phyloP scores from a whole-genome alignment of 257 asterid species.

The Eucommia ulmoides region DNA sequence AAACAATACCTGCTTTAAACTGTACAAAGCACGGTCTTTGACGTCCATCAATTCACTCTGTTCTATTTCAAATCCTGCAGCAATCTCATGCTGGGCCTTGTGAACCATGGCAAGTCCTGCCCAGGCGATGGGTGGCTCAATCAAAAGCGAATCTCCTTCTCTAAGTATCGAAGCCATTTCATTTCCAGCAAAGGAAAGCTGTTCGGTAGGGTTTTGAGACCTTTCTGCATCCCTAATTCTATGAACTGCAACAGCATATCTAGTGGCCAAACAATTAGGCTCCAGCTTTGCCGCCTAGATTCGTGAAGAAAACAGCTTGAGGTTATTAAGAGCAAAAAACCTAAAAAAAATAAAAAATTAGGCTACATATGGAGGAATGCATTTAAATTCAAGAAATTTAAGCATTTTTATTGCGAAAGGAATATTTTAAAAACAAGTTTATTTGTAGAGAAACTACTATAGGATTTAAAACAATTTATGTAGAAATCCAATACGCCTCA shows the following conservation, averaged over 20 bases:
- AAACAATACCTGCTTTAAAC: conserved; percentile 95
- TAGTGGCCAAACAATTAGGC: conserved; percentile 92
- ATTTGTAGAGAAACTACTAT: too few species aligned
- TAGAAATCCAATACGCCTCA: too few species aligned
- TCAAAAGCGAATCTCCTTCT: conserved; percentile 69
- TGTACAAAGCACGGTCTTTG: conserved; percentile 68
- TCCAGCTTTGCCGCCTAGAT: conserved; percentile 85
- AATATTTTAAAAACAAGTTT: too few species aligned
- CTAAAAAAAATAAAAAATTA: too few species aligned
- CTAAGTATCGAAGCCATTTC: conserved; percentile 94
- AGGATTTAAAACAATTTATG: too few species aligned
- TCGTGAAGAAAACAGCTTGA: conserved; percentile 6
- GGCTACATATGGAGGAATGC: too few species aligned
- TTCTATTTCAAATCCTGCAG: conserved; percentile 74
- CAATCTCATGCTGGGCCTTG: conserved; percentile 94
- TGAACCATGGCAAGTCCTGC: conserved; percentile 93
- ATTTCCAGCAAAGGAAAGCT: conserved; percentile 94
- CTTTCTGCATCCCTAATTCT: conserved; percentile 93
- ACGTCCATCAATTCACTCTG: conserved; percentile 63
- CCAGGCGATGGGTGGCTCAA: conserved; percentile 87
- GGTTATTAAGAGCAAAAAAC: conserved; percentile 9
- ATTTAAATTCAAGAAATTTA: too few species aligned
- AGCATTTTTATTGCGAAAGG: too few species aligned
- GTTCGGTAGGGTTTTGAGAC: conserved; percentile 86
- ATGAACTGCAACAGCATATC: conserved; percentile 88